Conservation (phyloP, 768 basidiomycete species). For the Cantharellus cinnabarinus region DNA sequence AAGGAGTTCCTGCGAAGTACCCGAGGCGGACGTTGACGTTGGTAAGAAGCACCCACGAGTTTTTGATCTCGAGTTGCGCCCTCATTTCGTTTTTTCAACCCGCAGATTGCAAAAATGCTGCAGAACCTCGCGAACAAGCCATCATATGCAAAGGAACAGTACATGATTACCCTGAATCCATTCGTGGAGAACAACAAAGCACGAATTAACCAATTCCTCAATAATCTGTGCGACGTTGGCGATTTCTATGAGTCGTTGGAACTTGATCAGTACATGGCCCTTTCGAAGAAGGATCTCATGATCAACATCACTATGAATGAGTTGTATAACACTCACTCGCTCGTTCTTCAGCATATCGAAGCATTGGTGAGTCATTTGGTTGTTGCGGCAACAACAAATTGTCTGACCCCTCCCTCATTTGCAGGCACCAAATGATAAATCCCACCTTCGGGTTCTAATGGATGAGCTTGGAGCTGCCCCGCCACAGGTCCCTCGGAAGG, state of each 20-base stretch:
- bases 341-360: constrained; percentile 89
- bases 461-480: constrained; percentile 93
- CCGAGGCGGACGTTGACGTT: constrained; percentile 89
- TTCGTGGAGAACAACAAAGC: constrained; percentile 98
- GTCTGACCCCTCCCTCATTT: not conserved
- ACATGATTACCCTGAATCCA: constrained; percentile 97
- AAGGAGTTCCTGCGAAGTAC: constrained; percentile 93
- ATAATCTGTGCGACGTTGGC: constrained; percentile 91
- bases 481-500: constrained; percentile 89
- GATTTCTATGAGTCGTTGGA: constrained; percentile 98
- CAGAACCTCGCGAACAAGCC: constrained; percentile 99
- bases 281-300: constrained; percentile 95
- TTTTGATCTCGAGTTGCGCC: not conserved
- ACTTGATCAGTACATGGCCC: constrained; percentile 99
- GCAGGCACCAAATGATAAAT: constrained; percentile 92
- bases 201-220: constrained; percentile 92
- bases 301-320: constrained; percentile 99
- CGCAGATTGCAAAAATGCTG: constrained; percentile 95
- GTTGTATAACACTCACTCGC: constrained; percentile 93
- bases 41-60: constrained; percentile 19
- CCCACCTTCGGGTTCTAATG: constrained; percentile 86
- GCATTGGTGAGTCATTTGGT: constrained; percentile 42
- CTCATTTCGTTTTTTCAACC: not conserved
- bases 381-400: not conserved
- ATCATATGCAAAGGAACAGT: constrained; percentile 89